A percentile compares a stretch with the other conserved stretches of the same genome.
phyloP scores from a whole-genome alignment of 176 grass and related monocot genomes.

The Raddia distichophylla region DNA sequence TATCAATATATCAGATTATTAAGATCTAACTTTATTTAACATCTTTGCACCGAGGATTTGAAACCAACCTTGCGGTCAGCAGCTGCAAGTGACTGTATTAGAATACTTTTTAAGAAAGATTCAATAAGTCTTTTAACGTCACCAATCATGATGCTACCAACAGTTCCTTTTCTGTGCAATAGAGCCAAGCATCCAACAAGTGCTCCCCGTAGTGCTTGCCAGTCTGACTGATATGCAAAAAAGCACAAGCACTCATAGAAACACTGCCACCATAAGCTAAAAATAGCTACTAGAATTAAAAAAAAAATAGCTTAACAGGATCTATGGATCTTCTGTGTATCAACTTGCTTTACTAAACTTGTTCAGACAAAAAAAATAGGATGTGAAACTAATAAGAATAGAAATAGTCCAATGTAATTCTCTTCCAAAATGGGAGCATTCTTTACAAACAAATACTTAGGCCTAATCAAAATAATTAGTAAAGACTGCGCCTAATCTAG shows the following conservation, averaged over 20 bases:
- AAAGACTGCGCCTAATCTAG: slow-evolving; percentile 4
- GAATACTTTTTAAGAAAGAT: slow-evolving; percentile 70
- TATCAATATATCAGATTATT: slow-evolving; percentile 34
- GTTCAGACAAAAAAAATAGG: slow-evolving; percentile 11
- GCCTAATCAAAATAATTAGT: background rate
- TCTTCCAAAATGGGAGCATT: background rate
- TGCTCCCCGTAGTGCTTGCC: slow-evolving; percentile 75
- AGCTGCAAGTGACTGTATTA: slow-evolving; percentile 71
- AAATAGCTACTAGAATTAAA: slow-evolving; percentile 11
- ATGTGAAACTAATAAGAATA: slow-evolving; percentile 8
- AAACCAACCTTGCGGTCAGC: slow-evolving; percentile 82
- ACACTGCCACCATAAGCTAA: slow-evolving; percentile 9
- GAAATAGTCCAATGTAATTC: slow-evolving; percentile 3
- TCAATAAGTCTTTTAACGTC: slow-evolving; percentile 74
- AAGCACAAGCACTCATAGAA: slow-evolving; percentile 21
- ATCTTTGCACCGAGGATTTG: slow-evolving; percentile 34
- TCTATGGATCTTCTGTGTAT: slow-evolving; percentile 26
- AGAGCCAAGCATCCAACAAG: slow-evolving; percentile 83
- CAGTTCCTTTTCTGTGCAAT: slow-evolving; percentile 68
- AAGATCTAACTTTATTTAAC: slow-evolving; percentile 26
- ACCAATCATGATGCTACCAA: slow-evolving; percentile 52
- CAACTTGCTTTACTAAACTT: slow-evolving; percentile 29
- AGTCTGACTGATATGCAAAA: slow-evolving; percentile 75
- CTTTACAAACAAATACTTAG: background rate
- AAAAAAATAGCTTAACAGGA: background rate